A percentile compares a stretch with the other conserved stretches of the same genome.
Conservation (phyloP, 2,329 filamentous ascomycete genomes). For the Epichloe sp. region DNA sequence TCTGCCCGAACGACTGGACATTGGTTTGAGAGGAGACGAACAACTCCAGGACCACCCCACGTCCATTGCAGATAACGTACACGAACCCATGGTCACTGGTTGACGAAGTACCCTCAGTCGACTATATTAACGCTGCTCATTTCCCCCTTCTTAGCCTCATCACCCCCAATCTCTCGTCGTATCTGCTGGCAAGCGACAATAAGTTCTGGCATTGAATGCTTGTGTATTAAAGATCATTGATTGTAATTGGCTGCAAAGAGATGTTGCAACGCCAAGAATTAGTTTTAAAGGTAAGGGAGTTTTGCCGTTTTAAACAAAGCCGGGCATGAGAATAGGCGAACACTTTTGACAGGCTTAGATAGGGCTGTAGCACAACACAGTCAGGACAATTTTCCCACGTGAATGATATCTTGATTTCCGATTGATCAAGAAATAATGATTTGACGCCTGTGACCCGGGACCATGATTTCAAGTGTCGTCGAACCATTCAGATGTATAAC, state of each 20-base stretch:
- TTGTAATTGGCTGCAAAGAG: neutral
- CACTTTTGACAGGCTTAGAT: neutral
- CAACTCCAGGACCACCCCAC: constrained; percentile 14
- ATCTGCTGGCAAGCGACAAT: neutral
- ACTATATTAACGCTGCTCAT: neutral
- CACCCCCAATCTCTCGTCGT: neutral
- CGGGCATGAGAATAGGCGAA: neutral
- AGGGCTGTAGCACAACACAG: neutral
- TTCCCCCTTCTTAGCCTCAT: neutral
- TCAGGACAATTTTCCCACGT: neutral
- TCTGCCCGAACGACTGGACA: constrained; percentile 22
- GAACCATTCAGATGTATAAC: too few species aligned
- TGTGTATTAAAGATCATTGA: neutral
- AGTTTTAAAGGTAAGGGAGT: neutral
- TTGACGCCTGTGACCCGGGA: neutral
- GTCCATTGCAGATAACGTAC: constrained; percentile 24
- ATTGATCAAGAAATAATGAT: too few species aligned
- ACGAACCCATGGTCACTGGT: constrained; percentile 40
- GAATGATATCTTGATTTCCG: neutral
- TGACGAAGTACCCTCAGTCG: constrained; percentile 14
- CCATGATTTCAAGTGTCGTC: too few species aligned
- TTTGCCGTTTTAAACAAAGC: neutral
- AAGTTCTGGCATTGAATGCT: neutral
- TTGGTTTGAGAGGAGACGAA: constrained; percentile 26
- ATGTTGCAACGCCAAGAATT: neutral